Evolutionary conservation across 495 filamentous ascomycete genomes (phyloP).

Genomic region (Collariella sp.): DNA sequence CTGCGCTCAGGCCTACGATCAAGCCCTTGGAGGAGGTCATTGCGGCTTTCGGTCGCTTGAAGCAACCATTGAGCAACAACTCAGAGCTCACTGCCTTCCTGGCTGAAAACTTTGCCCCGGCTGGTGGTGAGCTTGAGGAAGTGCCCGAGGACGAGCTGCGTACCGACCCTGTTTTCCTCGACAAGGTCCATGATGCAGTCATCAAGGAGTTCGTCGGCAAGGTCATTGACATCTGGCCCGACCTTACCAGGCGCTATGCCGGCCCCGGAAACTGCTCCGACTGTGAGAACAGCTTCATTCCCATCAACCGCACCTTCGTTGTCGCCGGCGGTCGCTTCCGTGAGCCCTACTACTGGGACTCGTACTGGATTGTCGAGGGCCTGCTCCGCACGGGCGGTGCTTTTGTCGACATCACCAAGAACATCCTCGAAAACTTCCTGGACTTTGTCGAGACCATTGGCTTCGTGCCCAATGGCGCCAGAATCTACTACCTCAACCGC

Average conservation of each 20-base stretch:
- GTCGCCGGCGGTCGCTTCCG: conserved; percentile 44
- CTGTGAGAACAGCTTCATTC: conserved; percentile 43
- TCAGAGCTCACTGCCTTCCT: conserved; percentile 41
- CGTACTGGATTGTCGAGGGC: conserved; percentile 45
- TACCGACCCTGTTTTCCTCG: conserved; percentile 36
- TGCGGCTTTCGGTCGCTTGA: conserved; percentile 35
- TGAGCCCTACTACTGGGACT: conserved; percentile 48
- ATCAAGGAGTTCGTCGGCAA: conserved; percentile 39
- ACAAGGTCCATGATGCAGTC: conserved; percentile 34
- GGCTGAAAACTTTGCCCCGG: conserved; percentile 35
- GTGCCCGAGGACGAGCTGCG: conserved; percentile 33
- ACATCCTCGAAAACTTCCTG: conserved; percentile 46
- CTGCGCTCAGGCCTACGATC: conserved; percentile 33
- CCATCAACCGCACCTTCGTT: conserved; percentile 45
- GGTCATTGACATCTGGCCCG: conserved; percentile 46
- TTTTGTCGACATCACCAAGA: conserved; percentile 39
- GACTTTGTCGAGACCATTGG: conserved; percentile 43
- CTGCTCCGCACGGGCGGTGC: conserved; percentile 41
- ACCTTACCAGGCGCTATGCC: conserved; percentile 38
- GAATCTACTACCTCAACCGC: conserved; percentile 42
- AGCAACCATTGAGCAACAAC: conserved; percentile 40
- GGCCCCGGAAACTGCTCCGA: conserved; percentile 34
- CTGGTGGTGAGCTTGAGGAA: conserved; percentile 39
- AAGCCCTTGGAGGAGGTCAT: conserved; percentile 38
- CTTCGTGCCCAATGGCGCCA: conserved; percentile 44